These are phyloP conservation scores for Knufia fluminis DNA, from an alignment of 2,329 filamentous ascomycete genomes.

Conservation along the genomic window DNA sequence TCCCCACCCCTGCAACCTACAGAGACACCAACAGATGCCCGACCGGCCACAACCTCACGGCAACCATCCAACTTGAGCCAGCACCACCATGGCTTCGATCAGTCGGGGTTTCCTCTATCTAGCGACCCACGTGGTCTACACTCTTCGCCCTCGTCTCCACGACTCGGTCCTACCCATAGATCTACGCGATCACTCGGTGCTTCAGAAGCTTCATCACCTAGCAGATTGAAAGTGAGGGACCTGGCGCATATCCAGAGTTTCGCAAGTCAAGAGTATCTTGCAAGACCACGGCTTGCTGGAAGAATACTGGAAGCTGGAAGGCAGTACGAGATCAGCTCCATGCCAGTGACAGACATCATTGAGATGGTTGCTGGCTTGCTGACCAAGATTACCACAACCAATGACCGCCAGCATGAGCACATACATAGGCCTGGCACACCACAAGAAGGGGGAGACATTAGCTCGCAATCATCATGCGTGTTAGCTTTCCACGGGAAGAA, in stretches of 20 bases:
- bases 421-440: slow-evolving; percentile 63
- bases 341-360: slow-evolving; percentile 95
- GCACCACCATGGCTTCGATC: slow-evolving; percentile 22
- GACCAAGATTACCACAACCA: slow-evolving; percentile 95
- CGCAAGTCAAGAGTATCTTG: slow-evolving; percentile 65
- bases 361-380: slow-evolving; percentile 96
- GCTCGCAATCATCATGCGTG: slow-evolving; percentile 60
- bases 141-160: slow-evolving; percentile 37
- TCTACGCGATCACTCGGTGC: slow-evolving; percentile 36
- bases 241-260: slow-evolving; percentile 86
- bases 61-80: slow-evolving; percentile 14
- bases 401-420: slow-evolving; percentile 87
- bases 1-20: slow-evolving; percentile 6
- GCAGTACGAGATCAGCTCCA: slow-evolving; percentile 89
- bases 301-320: slow-evolving; percentile 43
- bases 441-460: slow-evolving; percentile 50
- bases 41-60: slow-evolving; percentile 9
- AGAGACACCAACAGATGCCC: slow-evolving; percentile 8
- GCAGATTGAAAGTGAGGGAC: slow-evolving; percentile 71
- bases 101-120: slow-evolving; percentile 25
- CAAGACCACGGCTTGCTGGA: slow-evolving; percentile 39
- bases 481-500: slow-evolving; percentile 98
- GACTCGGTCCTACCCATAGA: slow-evolving; percentile 36
- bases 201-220: slow-evolving; percentile 41
- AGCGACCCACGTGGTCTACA: slow-evolving; percentile 25